These are phyloP conservation scores for Globisporangium cylindrosporum DNA, from an alignment of 352 stramenopile genomes.

Conservation along the genomic window DNA sequence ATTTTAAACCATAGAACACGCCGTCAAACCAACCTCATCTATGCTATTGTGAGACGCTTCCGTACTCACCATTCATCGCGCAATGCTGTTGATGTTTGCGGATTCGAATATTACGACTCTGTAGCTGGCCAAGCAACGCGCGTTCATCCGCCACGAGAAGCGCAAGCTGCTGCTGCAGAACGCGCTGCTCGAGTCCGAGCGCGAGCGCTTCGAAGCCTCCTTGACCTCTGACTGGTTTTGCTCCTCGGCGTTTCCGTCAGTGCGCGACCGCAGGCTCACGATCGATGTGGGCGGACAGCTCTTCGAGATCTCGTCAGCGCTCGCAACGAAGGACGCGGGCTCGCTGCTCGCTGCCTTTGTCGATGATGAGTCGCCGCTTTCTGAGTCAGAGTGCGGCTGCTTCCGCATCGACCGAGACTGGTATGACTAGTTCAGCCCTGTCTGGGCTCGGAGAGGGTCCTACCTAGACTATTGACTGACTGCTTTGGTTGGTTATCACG, in stretches of 20 bases:
- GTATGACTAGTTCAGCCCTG: slow-evolving; percentile 12
- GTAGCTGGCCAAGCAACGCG: slow-evolving; percentile 68
- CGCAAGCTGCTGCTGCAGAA: slow-evolving; percentile 74
- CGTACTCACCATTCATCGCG: background rate
- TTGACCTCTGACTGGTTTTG: slow-evolving; percentile 78
- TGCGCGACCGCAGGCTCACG: slow-evolving; percentile 44
- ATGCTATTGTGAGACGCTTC: background rate
- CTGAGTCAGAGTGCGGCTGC: slow-evolving; percentile 52
- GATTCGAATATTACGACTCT: background rate
- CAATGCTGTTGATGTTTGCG: background rate
- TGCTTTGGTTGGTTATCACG: background rate
- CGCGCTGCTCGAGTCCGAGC: slow-evolving; percentile 67
- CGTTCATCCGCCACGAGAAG: slow-evolving; percentile 78
- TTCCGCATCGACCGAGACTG: slow-evolving; percentile 77
- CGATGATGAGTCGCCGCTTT: slow-evolving; percentile 60
- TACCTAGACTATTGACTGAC: background rate
- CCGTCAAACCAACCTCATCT: background rate
- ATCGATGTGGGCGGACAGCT: slow-evolving; percentile 69
- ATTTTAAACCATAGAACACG: background rate
- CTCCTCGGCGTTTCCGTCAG: slow-evolving; percentile 40
- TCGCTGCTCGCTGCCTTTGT: slow-evolving; percentile 71
- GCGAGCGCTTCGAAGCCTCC: slow-evolving; percentile 71
- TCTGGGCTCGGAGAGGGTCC: background rate
- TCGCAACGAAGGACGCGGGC: slow-evolving; percentile 49
- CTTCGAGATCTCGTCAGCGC: slow-evolving; percentile 57